phyloP scores from a whole-genome alignment of 192 early-diverging fungal genomes.

The Funneliformis geosporum region DNA sequence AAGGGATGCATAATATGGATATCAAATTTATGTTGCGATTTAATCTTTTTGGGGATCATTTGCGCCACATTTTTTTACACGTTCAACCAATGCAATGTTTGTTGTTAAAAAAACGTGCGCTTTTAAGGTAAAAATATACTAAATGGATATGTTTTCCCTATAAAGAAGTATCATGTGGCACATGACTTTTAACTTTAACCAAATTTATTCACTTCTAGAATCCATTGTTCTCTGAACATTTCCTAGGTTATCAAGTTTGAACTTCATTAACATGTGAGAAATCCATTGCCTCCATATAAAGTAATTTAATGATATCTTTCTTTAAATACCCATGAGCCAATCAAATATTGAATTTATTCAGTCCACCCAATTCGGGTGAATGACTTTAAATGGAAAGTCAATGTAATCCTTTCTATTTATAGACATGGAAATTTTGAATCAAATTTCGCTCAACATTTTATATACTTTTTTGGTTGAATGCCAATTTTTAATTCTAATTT shows the following conservation, averaged over 20 bases:
- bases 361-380: neutral
- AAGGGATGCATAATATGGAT: too few species aligned
- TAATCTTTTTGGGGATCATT: too few species aligned
- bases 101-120: neutral
- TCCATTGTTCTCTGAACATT: neutral
- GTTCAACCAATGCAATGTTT: neutral
- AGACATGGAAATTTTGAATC: neutral
- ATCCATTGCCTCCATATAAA: neutral
- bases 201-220: neutral
- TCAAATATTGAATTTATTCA: neutral
- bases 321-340: neutral
- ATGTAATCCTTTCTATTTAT: neutral
- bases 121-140: neutral
- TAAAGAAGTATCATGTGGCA: neutral
- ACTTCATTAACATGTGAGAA: neutral
- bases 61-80: too few species aligned
- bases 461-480: neutral
- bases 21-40: too few species aligned
- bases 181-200: neutral
- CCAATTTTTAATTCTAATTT: too few species aligned
- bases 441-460: neutral
- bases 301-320: neutral
- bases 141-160: too few species aligned
- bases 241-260: neutral
- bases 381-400: neutral